Conservation (phyloP, 441 rosid genomes). For the Metrosideros polymorpha region DNA sequence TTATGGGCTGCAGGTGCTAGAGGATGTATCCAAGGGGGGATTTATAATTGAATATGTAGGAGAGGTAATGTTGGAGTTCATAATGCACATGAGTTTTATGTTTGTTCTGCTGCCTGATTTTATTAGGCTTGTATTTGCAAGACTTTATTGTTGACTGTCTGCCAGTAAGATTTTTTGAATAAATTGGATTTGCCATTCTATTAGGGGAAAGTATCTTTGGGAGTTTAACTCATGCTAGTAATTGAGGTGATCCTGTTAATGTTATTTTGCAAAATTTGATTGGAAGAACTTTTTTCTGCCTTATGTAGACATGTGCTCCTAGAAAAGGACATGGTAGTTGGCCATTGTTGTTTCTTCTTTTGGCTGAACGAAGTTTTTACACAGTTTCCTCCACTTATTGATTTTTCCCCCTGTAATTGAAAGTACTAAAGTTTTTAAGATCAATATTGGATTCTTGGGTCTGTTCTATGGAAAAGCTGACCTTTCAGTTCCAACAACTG, state of each 20-base stretch:
- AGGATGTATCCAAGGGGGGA: slow-evolving; percentile 60
- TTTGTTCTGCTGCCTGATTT: neutral
- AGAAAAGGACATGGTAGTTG: neutral
- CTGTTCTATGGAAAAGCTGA: neutral
- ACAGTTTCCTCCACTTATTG: neutral
- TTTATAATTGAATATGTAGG: slow-evolving; percentile 98
- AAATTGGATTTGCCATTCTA: neutral
- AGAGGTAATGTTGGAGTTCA: slow-evolving; percentile 46
- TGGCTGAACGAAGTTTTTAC: neutral
- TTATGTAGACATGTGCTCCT: neutral
- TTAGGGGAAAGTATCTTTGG: neutral
- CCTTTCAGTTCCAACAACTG: neutral
- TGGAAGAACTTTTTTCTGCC: neutral
- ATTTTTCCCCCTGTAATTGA: neutral
- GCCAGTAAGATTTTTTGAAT: neutral
- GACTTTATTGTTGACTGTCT: neutral
- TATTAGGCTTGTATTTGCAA: neutral
- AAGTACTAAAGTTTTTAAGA: neutral
- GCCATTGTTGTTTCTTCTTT: neutral
- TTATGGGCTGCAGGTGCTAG: slow-evolving; percentile 75
- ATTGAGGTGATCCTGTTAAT: neutral
- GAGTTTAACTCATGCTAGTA: neutral
- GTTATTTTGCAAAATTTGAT: neutral
- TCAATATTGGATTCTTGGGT: neutral
- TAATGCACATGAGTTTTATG: neutral